Conservation (phyloP, 306 rosid genomes). For the Lupinus albus region DNA sequence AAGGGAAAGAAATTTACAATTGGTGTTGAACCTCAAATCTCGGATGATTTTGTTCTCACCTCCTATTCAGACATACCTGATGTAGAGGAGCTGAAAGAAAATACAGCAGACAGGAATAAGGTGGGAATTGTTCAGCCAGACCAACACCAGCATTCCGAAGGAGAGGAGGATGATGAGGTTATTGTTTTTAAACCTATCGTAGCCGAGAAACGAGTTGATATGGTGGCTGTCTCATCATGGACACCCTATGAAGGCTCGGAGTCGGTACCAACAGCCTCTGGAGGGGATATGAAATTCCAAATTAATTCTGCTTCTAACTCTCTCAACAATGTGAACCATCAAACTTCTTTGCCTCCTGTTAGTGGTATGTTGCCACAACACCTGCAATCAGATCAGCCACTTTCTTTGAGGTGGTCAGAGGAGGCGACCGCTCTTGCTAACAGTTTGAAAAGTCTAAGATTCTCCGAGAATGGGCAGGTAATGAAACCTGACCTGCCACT, state of each 20-base stretch:
- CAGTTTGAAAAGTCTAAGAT: constrained; percentile 61
- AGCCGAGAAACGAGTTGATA: constrained; percentile 68
- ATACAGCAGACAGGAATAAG: constrained; percentile 44
- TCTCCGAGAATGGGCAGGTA: constrained; percentile 68
- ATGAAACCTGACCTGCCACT: constrained; percentile 56
- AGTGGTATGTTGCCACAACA: constrained; percentile 53
- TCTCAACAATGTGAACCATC: constrained; percentile 47
- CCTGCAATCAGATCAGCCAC: constrained; percentile 57
- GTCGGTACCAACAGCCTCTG: constrained; percentile 50
- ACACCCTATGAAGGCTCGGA: constrained; percentile 48
- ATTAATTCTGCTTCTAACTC: constrained; percentile 40
- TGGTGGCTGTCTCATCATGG: constrained; percentile 42
- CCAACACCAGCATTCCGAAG: constrained; percentile 55
- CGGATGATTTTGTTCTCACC: constrained; percentile 50
- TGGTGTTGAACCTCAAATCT: constrained; percentile 59
- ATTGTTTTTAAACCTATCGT: constrained; percentile 87
- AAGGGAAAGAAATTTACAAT: constrained; percentile 68
- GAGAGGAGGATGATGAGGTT: constrained; percentile 91
- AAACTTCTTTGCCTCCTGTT: constrained; percentile 54
- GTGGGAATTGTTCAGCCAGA: constrained; percentile 49
- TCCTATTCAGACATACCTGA: constrained; percentile 44
- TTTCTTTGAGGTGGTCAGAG: constrained; percentile 55
- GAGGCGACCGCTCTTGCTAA: constrained; percentile 62
- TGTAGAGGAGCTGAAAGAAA: constrained; percentile 51
- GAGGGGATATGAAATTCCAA: constrained; percentile 47